phyloP scores from a whole-genome alignment of 768 basidiomycete species.

The Tricholoma flavovirens region DNA sequence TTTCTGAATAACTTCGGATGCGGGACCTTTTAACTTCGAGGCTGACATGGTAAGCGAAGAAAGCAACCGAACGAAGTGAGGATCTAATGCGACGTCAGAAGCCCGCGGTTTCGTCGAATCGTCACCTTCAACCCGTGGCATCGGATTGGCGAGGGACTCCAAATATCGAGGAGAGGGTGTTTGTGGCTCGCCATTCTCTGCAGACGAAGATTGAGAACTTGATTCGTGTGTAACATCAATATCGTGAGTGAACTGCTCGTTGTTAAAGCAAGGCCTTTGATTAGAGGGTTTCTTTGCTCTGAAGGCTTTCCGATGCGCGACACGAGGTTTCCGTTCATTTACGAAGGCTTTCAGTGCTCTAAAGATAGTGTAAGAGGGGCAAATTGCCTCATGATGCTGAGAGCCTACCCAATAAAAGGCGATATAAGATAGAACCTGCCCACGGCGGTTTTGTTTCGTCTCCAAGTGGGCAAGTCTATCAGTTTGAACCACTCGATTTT shows the following conservation, averaged over 20 bases:
- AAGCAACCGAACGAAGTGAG: conserved; percentile 66
- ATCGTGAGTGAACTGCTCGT: background rate
- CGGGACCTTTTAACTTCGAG: conserved; percentile 16
- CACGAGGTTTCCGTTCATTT: conserved; percentile 53
- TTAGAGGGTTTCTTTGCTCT: conserved; percentile 20
- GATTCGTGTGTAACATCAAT: conserved; percentile 47
- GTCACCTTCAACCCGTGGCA: conserved; percentile 29
- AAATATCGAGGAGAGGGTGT: conserved; percentile 59
- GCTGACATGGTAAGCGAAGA: conserved; percentile 58
- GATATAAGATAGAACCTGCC: conserved; percentile 94
- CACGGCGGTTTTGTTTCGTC: conserved; percentile 56
- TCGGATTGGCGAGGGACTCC: conserved; percentile 30
- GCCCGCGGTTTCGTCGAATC: conserved; percentile 20
- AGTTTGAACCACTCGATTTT: conserved; percentile 96
- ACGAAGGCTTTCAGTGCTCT: conserved; percentile 67
- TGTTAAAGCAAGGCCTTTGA: conserved; percentile 9
- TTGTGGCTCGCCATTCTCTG: conserved; percentile 54
- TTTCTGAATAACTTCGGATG: conserved; percentile 3
- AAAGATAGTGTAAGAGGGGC: conserved; percentile 4
- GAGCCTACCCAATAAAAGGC: conserved; percentile 79
- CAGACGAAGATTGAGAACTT: conserved; percentile 61
- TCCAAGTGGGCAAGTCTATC: conserved; percentile 91
- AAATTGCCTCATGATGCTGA: background rate
- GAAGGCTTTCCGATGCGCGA: conserved; percentile 31
- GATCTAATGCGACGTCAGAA: conserved; percentile 43